Evolutionary conservation across 805 yeast species (phyloP), one percentile per base, ranked within the genome.

Genomic region (Nakazawaea ambrosiae): DNA sequence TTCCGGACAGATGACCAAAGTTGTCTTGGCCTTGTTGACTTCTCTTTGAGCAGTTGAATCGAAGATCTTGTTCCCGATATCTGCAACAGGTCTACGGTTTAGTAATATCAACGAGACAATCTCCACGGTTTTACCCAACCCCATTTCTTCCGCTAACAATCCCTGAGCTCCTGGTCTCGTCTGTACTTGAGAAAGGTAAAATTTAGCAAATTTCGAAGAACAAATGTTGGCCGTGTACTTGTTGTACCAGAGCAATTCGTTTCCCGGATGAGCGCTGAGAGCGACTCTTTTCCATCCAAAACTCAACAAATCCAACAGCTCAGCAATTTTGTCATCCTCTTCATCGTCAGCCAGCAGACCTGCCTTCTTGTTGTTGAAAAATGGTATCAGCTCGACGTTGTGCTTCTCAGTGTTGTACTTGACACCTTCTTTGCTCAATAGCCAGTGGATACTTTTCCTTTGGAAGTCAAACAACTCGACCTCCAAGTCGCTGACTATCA

Each of bases 111-210:
- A 60, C 0, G 95, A 66, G 2, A 85, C 65, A 11, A 88, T 65
- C 54, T 92, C 98, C 4, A 92, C 78, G 0, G 98, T 90, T 52
- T 92, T 92, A 0, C 98, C 98, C 6, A 92, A 67, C 0, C 98
- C 98, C 98, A 92, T 92, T 57, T 92, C 98, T 50, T 90, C 98
- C 1, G 92, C 82, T 24, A 92, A 56, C 6, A 92, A 60, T 0
- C 94, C 96, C 35, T 69, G 66, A 0, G 73, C 78, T 19, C 25
- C 25, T 2, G 51, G 49, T 8, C 33, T 38, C 4, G 32, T 19
- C 14, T 36, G 35, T 1, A 48, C 37, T 0, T 22, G 32, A 2
- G 42, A 20, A 6, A 63, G 39, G 35, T 50, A 61, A 4, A 51
- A 35, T 2, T 57, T 34, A 1, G 68, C 62, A 17, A 57, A 51